Evolutionary conservation across 176 grass and related monocot genomes (phyloP).

Genomic region (Coix lacrymajobi): DNA sequence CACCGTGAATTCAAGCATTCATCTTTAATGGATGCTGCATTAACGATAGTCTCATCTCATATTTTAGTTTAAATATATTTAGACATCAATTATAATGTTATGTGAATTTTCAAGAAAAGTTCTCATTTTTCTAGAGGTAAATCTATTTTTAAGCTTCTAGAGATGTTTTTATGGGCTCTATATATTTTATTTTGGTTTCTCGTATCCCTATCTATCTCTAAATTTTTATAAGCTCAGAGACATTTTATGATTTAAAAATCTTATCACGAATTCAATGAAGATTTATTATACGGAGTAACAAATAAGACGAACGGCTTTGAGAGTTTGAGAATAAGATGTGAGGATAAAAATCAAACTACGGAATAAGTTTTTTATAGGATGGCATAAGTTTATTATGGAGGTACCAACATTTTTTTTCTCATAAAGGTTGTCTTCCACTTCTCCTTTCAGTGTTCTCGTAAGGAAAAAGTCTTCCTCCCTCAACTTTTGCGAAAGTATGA

Average conservation of each 20-base stretch:
- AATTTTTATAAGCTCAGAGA: background rate
- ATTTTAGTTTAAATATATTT: background rate
- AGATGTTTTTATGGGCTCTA: background rate
- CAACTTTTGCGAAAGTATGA: too few species aligned
- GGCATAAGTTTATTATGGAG: too few species aligned
- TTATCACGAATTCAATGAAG: background rate
- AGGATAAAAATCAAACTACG: background rate
- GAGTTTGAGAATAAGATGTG: background rate
- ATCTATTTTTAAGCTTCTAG: background rate
- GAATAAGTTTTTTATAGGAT: too few species aligned
- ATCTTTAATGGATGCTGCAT: background rate
- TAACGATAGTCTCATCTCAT: background rate
- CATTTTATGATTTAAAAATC: background rate
- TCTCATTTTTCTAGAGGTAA: background rate
- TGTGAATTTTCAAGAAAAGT: rapidly evolving
- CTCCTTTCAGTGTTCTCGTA: too few species aligned
- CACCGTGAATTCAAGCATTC: background rate
- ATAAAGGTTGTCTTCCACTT: too few species aligned
- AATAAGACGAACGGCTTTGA: background rate
- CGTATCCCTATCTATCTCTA: background rate
- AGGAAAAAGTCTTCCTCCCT: too few species aligned
- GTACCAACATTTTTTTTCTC: too few species aligned
- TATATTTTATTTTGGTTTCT: background rate
- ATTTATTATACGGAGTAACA: too few species aligned
- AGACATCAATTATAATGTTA: background rate